Base-by-base conservation (phyloP, 495 filamentous ascomycete genomes). In the Hyphodiscus hymeniophilus region DNA sequence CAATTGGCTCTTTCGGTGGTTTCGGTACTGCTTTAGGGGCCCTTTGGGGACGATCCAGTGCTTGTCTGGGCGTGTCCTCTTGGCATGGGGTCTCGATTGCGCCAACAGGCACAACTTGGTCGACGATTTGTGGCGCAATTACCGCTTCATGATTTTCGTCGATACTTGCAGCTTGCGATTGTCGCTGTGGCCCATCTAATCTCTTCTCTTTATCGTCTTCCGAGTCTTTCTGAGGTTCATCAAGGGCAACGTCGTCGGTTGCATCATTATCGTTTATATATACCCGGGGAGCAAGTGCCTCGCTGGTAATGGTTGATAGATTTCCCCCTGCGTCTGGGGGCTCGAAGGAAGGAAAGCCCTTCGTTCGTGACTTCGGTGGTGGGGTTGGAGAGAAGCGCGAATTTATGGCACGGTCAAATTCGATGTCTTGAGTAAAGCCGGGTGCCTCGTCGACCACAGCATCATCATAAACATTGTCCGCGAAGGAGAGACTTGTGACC, bases 371-470 rank as follows among this genome's bases (percentile, higher is more conserved):
- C 7, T 18, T 4, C n/a, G 16, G 2, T 21, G 43, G 15, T 16
- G 43, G 30, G 22, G 22, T 7, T 16, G 50, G 38, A 13, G 50
- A 53, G 17, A 33, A 42, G 6, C 31, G n/a, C 2, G 35, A 17
- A 12, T 17, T 17, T n/a, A 55, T 43, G 5, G 45, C 49, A 18
- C 42, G 35, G 7, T 52, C 50, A 45, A 54, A 57, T 17, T 43
- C 50, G 1, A 8, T 17, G 39, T 58, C 55, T 32, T 58, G 55
- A 11, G 51, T 58, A 16, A 58, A 58, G 4, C 51, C 55, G 7
- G 51, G 47, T 13, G 41, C 10, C 22, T 51, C 31, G 15, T 36
- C 35, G 26, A 28, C 10, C 10, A 28, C 26, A 36, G 48, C 7
- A 15, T 48, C 36, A 28, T 45, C 45, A 2, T 38, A 24, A 15